Evolutionary conservation across 2,329 filamentous ascomycete genomes (phyloP), one percentile per base, ranked within the genome.

Genomic region (Colletotrichum truncatum): DNA sequence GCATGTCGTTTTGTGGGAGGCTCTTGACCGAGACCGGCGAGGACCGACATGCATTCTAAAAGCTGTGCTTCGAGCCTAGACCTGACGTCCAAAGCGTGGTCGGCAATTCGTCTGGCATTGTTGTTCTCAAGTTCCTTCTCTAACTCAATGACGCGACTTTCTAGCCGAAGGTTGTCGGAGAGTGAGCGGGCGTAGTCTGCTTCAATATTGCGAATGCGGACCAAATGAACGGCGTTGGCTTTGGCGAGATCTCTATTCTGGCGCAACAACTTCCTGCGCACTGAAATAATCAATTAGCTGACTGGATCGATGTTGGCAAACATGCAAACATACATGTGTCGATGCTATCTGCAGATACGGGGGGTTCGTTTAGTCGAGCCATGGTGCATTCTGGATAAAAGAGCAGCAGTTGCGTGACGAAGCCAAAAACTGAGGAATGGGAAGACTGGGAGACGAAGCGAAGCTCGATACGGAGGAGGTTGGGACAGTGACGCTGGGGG

Each of bases 171-270:
- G 73, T 96, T 96, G 70, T 96, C 92, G n/a, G 91, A 89, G 23
- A 94, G 82, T 68, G 94, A 85, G 51, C 89, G 88, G 39, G 91
- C 89, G 67, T 88, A 89, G 76, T 97, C 92, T 73, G 89, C 88
- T 73, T 95, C 92, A 64, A 96, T 85, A 68, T 84, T 87, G 66
- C 92, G 89, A 71, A 96, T 94, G 69, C 91, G 90, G 30, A 93
- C 83, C 30, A 91, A 92, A 76, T 94, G 91, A 53, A 87, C 85
- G 23, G 92, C 93, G 79, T 97, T 96, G 72, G 86, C 88, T 75
- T 90, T 89, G 68, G 92, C 92, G 68, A 96, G 91, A 73, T 96
- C 93, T 78, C 92, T 87, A 75, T 97, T 97, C 76, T 96, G 93
- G 58, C 93, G 87, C 72, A 94, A 82, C 74, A 94, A 93, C 75